Percentiles rank a stretch among this genome's conserved stretches.
phyloP scores from a whole-genome alignment of 257 asterid species.

The Craterostigma plantagineum region DNA sequence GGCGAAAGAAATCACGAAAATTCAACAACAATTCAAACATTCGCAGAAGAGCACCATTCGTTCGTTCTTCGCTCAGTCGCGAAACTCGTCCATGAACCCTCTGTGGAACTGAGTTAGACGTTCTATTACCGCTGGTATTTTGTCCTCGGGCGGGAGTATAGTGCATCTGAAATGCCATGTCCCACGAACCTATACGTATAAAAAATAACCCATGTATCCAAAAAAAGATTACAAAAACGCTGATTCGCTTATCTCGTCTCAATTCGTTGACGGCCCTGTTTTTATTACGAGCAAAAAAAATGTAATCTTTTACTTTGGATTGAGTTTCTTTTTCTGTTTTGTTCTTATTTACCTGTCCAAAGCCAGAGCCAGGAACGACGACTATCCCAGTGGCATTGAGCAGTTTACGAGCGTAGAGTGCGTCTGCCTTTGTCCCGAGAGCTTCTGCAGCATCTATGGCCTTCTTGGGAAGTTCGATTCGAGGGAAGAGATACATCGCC shows the following conservation, averaged over 20 bases:
- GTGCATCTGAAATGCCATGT: constrained; percentile 97
- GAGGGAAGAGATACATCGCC: constrained; percentile 91
- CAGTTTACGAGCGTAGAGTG: constrained; percentile 55
- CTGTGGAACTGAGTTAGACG: constrained; percentile 69
- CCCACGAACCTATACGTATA: constrained; percentile 33
- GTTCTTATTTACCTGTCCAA: constrained; percentile 75
- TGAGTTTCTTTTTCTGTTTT: too few species aligned
- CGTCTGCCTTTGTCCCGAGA: constrained; percentile 54
- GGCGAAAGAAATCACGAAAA: too few species aligned
- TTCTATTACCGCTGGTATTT: constrained; percentile 56
- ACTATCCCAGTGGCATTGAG: constrained; percentile 87
- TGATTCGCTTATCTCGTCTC: too few species aligned
- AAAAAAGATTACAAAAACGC: too few species aligned
- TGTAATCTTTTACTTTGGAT: too few species aligned
- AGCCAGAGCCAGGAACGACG: constrained; percentile 96
- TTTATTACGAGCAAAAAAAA: too few species aligned
- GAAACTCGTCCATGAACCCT: constrained; percentile 61
- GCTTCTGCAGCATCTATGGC: constrained; percentile 78
- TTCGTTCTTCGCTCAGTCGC: constrained; percentile 27
- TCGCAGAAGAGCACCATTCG: too few species aligned
- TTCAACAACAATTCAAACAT: too few species aligned
- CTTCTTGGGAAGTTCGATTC: constrained; percentile 52
- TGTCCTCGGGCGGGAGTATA: constrained; percentile 80
- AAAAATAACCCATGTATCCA: too few species aligned
- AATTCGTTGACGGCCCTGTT: too few species aligned